Conservation (phyloP, 2,329 filamentous ascomycete genomes). For the Fragosphaeria purpurea region DNA sequence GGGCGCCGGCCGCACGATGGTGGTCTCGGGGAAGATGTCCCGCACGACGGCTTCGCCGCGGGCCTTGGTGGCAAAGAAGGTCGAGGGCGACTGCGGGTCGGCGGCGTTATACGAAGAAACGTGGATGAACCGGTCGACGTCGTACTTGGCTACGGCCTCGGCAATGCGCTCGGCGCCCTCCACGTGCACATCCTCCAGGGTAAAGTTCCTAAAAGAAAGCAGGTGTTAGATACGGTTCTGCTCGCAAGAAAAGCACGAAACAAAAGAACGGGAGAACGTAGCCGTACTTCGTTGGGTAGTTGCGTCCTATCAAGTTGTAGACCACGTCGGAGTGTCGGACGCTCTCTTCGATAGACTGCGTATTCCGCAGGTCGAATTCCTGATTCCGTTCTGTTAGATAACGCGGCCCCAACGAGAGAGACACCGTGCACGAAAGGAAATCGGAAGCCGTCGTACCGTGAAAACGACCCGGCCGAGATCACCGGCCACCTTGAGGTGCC, state of each 20-base stretch:
- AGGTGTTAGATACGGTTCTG: not conserved
- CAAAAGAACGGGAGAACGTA: no score
- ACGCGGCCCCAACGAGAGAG: not conserved
- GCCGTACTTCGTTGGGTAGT: conserved; percentile 86
- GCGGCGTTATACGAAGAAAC: conserved; percentile 94
- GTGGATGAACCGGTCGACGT: conserved; percentile 93
- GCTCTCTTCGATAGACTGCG: conserved; percentile 88
- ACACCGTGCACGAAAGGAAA: no score
- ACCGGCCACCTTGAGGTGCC: conserved; percentile 91
- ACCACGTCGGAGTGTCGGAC: conserved; percentile 96
- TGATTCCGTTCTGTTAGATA: conserved; percentile 22
- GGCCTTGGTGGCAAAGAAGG: conserved; percentile 88
- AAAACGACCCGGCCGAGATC: conserved; percentile 86
- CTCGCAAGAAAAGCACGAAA: not conserved
- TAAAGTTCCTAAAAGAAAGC: conserved; percentile 65
- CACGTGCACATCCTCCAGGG: conserved; percentile 82
- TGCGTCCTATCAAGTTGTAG: conserved; percentile 88
- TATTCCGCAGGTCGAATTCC: conserved; percentile 95
- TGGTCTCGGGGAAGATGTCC: conserved; percentile 90
- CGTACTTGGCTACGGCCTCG: conserved; percentile 93
- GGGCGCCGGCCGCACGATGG: conserved; percentile 86
- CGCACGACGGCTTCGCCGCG: conserved; percentile 75
- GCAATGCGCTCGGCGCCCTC: conserved; percentile 87
- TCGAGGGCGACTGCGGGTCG: conserved; percentile 65
- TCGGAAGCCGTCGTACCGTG: conserved; percentile 44